phyloP scores from a whole-genome alignment of 2,329 filamentous ascomycete genomes.

The Cladosporium sp. region DNA sequence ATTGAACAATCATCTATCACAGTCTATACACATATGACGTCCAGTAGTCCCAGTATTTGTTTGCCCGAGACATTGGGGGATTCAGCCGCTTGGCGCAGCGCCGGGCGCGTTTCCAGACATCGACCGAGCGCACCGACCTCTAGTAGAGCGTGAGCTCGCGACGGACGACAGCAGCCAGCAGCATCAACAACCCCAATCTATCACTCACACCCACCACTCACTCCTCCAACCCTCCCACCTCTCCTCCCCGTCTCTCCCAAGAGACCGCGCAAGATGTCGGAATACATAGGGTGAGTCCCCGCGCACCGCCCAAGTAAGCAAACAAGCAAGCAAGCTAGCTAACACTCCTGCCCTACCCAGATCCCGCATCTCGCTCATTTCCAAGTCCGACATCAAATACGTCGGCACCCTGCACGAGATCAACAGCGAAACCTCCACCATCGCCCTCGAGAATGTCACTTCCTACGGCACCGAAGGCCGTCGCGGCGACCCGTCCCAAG shows the following conservation, averaged over 20 bases:
- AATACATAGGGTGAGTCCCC: conserved; percentile 54
- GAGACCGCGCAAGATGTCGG: conserved; percentile 45
- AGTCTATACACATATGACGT: neutral
- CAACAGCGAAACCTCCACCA: conserved; percentile 94
- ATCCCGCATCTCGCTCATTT: conserved; percentile 93
- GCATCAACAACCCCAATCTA: conserved; percentile 3
- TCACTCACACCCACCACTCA: neutral
- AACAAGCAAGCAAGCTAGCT: neutral
- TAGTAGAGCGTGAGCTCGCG: conserved; percentile 1
- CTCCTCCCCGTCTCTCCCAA: neutral
- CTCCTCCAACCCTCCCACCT: neutral
- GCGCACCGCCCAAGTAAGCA: conserved; percentile 5
- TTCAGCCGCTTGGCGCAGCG: neutral
- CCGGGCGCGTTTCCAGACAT: neutral
- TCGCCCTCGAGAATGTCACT: conserved; percentile 92
- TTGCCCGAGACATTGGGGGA: neutral
- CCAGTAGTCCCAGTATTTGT: neutral
- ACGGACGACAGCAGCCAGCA: neutral
- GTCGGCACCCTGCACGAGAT: conserved; percentile 95
- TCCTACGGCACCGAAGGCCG: conserved; percentile 94
- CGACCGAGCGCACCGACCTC: neutral
- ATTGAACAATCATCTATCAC: too few relatives aligned
- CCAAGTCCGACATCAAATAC: conserved; percentile 94
- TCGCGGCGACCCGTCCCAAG: conserved; percentile 69
- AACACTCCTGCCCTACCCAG: conserved; percentile 43